Evolutionary conservation across 495 filamentous ascomycete species (phyloP), one percentile per base, ranked within the genome.

Genomic region (Staphylotrichum tortipilum): DNA sequence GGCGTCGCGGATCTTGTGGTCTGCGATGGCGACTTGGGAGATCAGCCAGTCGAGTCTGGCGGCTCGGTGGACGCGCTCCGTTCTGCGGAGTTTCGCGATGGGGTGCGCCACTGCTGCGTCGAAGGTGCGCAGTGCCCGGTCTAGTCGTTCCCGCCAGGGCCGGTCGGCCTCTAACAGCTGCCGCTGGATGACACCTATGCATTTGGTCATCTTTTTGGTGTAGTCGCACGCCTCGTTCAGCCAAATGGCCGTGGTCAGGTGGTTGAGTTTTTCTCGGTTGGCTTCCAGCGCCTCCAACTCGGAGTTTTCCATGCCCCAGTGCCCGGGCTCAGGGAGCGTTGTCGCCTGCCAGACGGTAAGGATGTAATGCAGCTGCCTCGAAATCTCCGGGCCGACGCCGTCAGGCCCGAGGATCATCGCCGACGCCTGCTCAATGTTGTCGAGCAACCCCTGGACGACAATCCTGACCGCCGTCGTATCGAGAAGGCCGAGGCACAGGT

Each of bases 391-490:
- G 1, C 23, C 30, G 38, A 59, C 17, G 10, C 28, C 8, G 10
- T 34, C 9, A 26, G 54, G 23, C 10, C 46, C 46, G 2, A 60
- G 42, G 21, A 62, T 42, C 42, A 57, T 40, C 14, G 43, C 22
- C 3, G 48, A 51, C 4, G 55, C 42, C 35, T 54, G 22, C 33
- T 46, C 44, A 22, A 65, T 40, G 33, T 69, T 58, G 12, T 58
- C 47, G 30, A 55, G 42, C 15, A 69, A 53, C 0, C 65, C 66
- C 6, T 31, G 52, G 11, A 67, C 40, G 3, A 70, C 34, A 18
- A 58, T 37, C 23, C 58, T 59, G 19, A 54, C 61, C 8, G 58
- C 63, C 4, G 33, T 22, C 24, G 46, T 54, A 45, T 72, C 63
- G 4, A 62, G 29, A 3, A 49, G 39, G 6, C 33, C 31, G 29